Base-by-base conservation (phyloP, 2,329 filamentous ascomycete genomes). In the Neofusicoccum cordaticola region DNA sequence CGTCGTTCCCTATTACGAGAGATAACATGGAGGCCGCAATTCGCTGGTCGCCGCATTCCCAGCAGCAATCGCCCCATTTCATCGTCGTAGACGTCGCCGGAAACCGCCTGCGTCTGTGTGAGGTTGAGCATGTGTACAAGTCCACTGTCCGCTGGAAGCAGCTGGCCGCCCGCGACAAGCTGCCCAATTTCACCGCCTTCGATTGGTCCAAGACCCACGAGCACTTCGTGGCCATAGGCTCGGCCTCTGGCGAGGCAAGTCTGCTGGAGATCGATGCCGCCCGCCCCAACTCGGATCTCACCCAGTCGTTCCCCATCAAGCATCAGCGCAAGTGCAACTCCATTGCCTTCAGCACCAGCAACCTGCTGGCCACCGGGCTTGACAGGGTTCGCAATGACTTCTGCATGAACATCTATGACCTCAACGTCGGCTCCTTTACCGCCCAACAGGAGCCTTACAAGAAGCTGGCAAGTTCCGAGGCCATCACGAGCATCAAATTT, bases 401-500 rank as follows among this genome's bases (percentile, higher is more conserved):
- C 67, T 93, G 90, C 70, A 82, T 96, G 56, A 91, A 94, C 71
- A 88, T 95, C 35, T 95, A 91, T 85, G 91, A 96, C 74, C 83
- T 93, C 63, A 89, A 86, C 69, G 85, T 73, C 64, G 69, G 71
- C 79, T 70, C 81, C 87, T 53, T 84, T 82, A 19, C 81, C 76
- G 48, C 78, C 83, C 75, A 82, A 82, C 74, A 79, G 44, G 81
- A 83, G 75, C 84, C 75, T 69, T 82, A 72, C 76, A 86, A 73
- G 76, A 84, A 72, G 83, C 87, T 76, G 80, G 90, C 67, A 75
- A 85, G 72, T 77, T 87, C 74, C 60, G 89, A 92, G 47, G 88
- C 90, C n/a, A 88, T 95, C 27, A 91, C 90, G 1, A 93, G 90
- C 71, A 87, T 93, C 70, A 88, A 90, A 71, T 96, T 94, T 80